Base-by-base conservation (phyloP, 2,329 filamentous ascomycete species). In the Curvularia lunata region DNA sequence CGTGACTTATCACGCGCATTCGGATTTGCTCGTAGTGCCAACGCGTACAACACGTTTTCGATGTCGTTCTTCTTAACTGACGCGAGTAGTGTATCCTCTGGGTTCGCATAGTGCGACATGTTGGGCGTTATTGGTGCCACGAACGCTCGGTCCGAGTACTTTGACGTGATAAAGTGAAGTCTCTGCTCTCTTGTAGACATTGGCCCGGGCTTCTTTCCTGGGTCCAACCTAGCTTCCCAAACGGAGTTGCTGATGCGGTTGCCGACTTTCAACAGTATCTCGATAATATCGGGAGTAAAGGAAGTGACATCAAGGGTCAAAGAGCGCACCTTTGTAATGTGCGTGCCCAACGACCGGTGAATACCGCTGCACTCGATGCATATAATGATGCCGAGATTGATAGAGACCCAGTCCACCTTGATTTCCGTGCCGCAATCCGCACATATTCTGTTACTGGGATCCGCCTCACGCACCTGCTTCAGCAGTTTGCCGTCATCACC, bases 361-460 rank as follows among this genome's bases (percentile, higher is more conserved):
- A 99, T 97, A 62, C 95, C 95, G 74, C 93, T 97, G 79, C 95
- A 99, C 77, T 99, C 94, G 74, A 97, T 97, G 79, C 95, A 99
- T 19, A 99, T 85, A 52, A 99, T 89, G 58, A 99, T 97, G 45
- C 91, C 95, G 4, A 99, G 84, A 70, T 99, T 99, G 78, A 99
- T 97, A 0, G 95, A 98, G 27, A 98, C 95, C 95, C 95, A 99
- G 77, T 99, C 95, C 21, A 97, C 93, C 80, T 97, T 98, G 71
- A 88, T 86, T 32, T 90, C 89, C 7, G 92, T 96, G 10, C 91
- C 91, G 73, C 95, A 99, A 75, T 99, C 95, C 16, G 95, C 95
- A 74, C 95, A 99, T 85, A 90, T 91, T 66, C 87, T 89, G 77
- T 99, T 99, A 40, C 92, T 93, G 69, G 96, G 90, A 71, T 99